These are phyloP conservation scores for Zasmidium citrigriseum DNA, from an alignment of 2,329 filamentous ascomycete genomes.

Conservation along the genomic window DNA sequence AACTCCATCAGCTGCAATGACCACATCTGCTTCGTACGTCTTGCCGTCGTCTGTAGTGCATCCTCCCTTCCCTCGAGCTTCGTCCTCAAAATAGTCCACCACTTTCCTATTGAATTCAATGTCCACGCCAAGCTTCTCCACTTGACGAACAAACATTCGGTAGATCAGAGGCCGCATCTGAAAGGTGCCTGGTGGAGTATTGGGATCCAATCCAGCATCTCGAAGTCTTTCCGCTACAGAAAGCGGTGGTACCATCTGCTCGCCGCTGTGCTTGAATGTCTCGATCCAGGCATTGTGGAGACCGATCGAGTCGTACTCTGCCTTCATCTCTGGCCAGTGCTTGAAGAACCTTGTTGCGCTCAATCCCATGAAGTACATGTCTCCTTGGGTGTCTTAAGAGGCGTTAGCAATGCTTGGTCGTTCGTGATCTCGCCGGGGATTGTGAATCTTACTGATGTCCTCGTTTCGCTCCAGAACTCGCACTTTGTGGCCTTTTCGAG, in stretches of 20 bases:
- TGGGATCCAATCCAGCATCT: constrained; percentile 14
- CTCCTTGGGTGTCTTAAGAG: constrained; percentile 53
- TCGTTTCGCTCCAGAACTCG: constrained; percentile 23
- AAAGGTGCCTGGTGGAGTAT: constrained; percentile 18
- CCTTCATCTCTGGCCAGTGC: constrained; percentile 56
- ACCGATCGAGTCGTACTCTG: constrained; percentile 23
- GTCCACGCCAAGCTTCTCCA: constrained; percentile 46
- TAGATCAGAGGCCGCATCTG: constrained; percentile 24
- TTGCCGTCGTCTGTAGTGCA: constrained; percentile 41
- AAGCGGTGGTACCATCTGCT: constrained; percentile 21
- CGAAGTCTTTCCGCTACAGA: constrained; percentile 17
- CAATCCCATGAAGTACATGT: constrained; percentile 63
- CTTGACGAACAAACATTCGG: constrained; percentile 52
- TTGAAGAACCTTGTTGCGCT: constrained; percentile 57
- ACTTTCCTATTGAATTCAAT: constrained; percentile 46
- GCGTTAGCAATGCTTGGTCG: too few species aligned
- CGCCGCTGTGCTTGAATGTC: constrained; percentile 20
- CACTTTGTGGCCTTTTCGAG: constrained; percentile 29
- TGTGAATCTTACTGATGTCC: too few species aligned
- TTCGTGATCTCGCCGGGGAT: too few species aligned
- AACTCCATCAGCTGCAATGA: constrained; percentile 41
- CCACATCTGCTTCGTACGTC: constrained; percentile 44
- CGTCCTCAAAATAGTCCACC: constrained; percentile 49
- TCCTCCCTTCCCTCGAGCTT: constrained; percentile 28
- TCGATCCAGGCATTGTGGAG: constrained; percentile 18